Base-by-base conservation (phyloP, 78 protist species). In the Parvularia atlantis region DNA sequence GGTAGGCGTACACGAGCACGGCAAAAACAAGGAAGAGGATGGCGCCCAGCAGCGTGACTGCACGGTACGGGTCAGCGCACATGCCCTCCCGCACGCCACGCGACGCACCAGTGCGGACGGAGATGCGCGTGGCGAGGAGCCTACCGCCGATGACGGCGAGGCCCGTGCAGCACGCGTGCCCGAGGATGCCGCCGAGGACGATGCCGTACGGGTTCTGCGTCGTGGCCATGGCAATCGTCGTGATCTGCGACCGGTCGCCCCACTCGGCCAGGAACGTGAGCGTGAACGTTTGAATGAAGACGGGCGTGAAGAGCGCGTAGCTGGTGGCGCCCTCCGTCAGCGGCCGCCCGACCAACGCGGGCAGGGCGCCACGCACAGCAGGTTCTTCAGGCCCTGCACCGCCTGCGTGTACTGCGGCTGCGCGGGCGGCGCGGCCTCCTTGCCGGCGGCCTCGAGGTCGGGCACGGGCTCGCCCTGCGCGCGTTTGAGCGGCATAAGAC, bases 231-330 rank as follows among this genome's bases (percentile, higher is more conserved):
- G 56, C 71, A 33, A 77, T 74, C 41, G 91, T 82, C 17, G 85
- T 16, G 35, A 83, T 66, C 83, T 89, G 94, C 22, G 88, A 81
- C 28, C 94, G 83, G 69, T 89, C 94, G 30, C 94, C 94, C 88
- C 88, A 83, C 77, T 89, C 94, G 58, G 91, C 91, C 20, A 89
- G 37, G 74, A 89, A 83, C 43, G 91, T 86, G 62, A 89, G 69
- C 31, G 59, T 44, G 65, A 89, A 89, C 13, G 85, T 62, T 39
- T 81, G 84, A 43, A 77, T 9, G 11, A 77, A 13, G 28, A 69
- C 35, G 10, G 66, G 66, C 59, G 62, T 1, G 62, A 57, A 1
- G 33, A 57, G 33, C 24, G 13, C 53, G 28, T 16, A 48, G 53
- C 13, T 48, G 28, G 53, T 13, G 13, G n/a, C n/a, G n/a, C n/a